Conservation (phyloP, 2,329 filamentous ascomycete species). For the Pseudogymnoascus sp. region DNA sequence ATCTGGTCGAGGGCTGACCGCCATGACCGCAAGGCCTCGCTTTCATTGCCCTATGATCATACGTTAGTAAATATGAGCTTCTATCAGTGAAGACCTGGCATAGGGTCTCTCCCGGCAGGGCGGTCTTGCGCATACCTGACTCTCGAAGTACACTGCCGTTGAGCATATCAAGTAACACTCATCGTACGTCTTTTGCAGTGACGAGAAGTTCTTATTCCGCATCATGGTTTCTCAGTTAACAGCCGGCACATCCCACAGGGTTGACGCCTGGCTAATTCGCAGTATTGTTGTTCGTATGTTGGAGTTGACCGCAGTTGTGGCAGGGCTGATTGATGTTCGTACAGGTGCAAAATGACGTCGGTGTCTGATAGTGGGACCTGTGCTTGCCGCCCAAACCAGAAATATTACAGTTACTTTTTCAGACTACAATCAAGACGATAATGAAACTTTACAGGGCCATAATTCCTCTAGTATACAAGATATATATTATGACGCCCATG, state of each 20-base stretch:
- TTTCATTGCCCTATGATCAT: slow-evolving; percentile 66
- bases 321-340: slow-evolving; percentile 4
- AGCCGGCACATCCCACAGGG: slow-evolving; percentile 1
- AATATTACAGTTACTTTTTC: neutral
- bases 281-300: slow-evolving; percentile 8
- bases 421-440: neutral
- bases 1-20: slow-evolving; percentile 81
- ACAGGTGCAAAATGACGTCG: slow-evolving; percentile 8
- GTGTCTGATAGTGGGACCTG: slow-evolving; percentile 1
- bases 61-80: slow-evolving; percentile 9
- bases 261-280: neutral
- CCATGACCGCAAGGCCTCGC: slow-evolving; percentile 87
- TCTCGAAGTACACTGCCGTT: slow-evolving; percentile 92
- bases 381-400: slow-evolving; percentile 4
- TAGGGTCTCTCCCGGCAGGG: neutral
- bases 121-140: slow-evolving; percentile 51
- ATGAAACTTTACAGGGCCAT: neutral
- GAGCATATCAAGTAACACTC: slow-evolving; percentile 92
- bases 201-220: slow-evolving; percentile 54
- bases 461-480: neutral
- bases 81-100: neutral
- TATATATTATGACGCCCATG: neutral
- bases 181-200: slow-evolving; percentile 94
- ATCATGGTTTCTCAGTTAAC: slow-evolving; percentile 27
- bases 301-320: neutral